A percentile compares a stretch with the other conserved stretches of the same genome.
These are phyloP conservation scores for Populus pruinosa DNA, from an alignment of 345 rosid genomes.

Conservation along the genomic window DNA sequence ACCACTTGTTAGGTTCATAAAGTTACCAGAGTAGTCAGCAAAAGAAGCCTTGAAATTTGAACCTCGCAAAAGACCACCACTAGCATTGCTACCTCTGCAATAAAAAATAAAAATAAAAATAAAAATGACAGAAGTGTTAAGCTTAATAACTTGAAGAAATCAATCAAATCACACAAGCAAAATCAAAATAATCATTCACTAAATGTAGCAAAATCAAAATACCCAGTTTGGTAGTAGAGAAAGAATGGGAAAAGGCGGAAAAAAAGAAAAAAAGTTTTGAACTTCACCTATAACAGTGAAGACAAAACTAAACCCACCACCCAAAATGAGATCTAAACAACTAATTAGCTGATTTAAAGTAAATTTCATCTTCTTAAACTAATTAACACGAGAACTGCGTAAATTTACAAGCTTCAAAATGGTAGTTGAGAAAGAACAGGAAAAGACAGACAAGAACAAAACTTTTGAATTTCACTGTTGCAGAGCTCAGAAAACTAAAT, in stretches of 20 bases:
- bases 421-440: neutral
- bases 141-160: neutral
- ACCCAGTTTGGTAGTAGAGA: neutral
- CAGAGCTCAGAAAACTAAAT: neutral
- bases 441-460: neutral
- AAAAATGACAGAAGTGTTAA: neutral
- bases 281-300: neutral
- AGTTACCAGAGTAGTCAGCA: constrained; percentile 20
- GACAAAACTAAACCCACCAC: neutral
- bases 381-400: neutral
- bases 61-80: neutral
- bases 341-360: neutral
- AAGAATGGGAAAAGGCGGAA: neutral
- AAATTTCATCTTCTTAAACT: too few relatives aligned
- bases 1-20: constrained; percentile 20
- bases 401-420: neutral
- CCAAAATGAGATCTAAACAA: neutral
- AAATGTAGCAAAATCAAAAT: neutral
- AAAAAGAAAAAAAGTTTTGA: neutral
- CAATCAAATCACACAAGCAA: neutral
- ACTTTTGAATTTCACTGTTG: constrained; percentile 1
- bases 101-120: neutral
- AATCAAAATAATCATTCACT: neutral
- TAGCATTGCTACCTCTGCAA: constrained; percentile 38
- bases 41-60: constrained; percentile 18